Evolutionary conservation across 805 yeast genomes (phyloP), one percentile per base, ranked within the genome.

Genomic region (Candida easanensis): DNA sequence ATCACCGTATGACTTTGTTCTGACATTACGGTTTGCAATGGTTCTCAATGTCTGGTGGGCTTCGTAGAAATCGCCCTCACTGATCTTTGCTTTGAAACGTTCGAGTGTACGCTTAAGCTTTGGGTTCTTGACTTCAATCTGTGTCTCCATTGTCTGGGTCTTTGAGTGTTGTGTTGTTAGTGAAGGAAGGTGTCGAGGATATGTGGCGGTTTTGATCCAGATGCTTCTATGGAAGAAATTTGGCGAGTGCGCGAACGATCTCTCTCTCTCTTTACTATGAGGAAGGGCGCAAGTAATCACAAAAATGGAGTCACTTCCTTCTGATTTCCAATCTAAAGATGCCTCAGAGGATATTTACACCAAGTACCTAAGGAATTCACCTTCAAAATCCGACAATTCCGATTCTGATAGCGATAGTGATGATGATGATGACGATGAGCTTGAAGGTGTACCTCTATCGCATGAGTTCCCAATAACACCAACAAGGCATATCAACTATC

Each of bases 21-120:
- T 79, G 33, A 85, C 83, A 58, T 86, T 84, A 59, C 99, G 74
- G 52, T 89, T 89, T 33, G 87, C 86, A 41, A 91, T 85, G 5
- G 98, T 88, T 57, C 97, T 73, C 39, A 93, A 73, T 0, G 96
- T 90, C 64, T 93, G 98, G 62, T 91, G 97, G 0, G 98, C 98
- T 61, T 93, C 99, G 61, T 91, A 91, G 66, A 74, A 88, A 42
- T 89, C 85, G 3, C 87, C 88, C 38, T 74, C 74, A 39, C 74
- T 77, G 50, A 91, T 83, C 55, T 85, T 82, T 20, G 56, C 74
- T 57, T 81, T 77, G 66, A 84, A 84, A 51, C 93, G 69, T 18
- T 73, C 78, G 35, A 84, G 63, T 1, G 88, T 82, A 54, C 76
- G 74, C 41, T 74, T 71, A 19, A 84, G 63, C 56, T 80, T 82